Percentiles rank a stretch among this genome's conserved stretches.
phyloP scores from a whole-genome alignment of 192 early-diverging fungal genomes.

The Coemansia sp. region DNA sequence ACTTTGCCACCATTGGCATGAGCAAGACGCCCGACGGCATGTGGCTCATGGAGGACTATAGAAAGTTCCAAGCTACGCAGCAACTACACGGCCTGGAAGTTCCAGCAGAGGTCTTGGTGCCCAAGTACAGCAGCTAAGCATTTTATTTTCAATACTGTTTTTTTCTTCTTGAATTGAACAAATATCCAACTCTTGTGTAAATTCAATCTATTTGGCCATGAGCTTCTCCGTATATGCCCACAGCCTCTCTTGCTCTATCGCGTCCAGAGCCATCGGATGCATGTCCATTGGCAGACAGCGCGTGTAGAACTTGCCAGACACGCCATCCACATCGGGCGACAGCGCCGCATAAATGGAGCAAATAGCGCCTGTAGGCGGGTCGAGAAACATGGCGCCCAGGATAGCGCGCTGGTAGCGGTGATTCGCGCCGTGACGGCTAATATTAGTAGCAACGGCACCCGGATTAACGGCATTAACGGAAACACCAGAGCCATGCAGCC shows the following conservation, averaged over 20 bases:
- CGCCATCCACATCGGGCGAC: conserved; percentile 6
- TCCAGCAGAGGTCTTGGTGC: background rate
- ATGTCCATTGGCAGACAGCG: conserved; percentile 3
- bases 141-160: too few relatives aligned
- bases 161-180: too few relatives aligned
- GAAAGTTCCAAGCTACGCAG: conserved; percentile 19
- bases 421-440: background rate
- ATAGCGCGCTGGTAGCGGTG: background rate
- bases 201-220: background rate
- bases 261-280: conserved; percentile 13
- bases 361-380: conserved; percentile 8
- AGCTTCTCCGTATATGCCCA: conserved; percentile 28
- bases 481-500: conserved; percentile 11
- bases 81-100: background rate
- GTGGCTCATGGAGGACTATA: conserved; percentile 13
- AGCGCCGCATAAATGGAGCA: conserved; percentile 13
- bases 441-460: conserved; percentile 6
- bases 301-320: conserved; percentile 12
- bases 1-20: conserved; percentile 1
- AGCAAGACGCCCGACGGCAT: conserved; percentile 12
- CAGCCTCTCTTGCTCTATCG: conserved; percentile 17
- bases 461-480: conserved; percentile 22
- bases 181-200: too few relatives aligned
- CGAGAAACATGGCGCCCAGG: background rate
- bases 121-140: conserved; percentile 12